phyloP scores from a whole-genome alignment of 768 basidiomycete species.

The Kondoa malvinella region DNA sequence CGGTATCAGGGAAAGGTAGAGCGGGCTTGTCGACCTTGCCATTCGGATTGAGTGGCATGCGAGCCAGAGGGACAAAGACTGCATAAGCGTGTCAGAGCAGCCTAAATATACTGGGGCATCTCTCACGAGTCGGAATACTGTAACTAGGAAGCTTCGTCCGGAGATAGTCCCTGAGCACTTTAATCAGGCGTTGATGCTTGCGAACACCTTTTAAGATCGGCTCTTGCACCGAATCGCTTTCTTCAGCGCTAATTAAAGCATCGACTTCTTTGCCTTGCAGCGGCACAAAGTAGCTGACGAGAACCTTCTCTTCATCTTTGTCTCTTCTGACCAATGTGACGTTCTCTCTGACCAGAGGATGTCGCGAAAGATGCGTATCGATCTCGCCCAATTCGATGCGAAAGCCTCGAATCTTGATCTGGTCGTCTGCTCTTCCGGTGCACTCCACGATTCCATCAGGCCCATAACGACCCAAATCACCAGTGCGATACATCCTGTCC shows the following conservation, averaged over 20 bases:
- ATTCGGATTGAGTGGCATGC: conserved; percentile 97
- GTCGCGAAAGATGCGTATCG: conserved; percentile 84
- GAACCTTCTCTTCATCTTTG: conserved; percentile 97
- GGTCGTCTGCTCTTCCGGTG: conserved; percentile 90
- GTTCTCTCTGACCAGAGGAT: conserved; percentile 87
- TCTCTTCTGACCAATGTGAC: conserved; percentile 90
- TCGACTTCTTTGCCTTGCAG: conserved; percentile 50
- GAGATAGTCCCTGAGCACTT: conserved; percentile 80
- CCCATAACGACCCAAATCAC: conserved; percentile 85
- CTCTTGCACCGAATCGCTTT: conserved; percentile 41
- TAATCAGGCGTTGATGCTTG: conserved; percentile 72
- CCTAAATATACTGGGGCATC: not conserved
- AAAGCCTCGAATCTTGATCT: conserved; percentile 98
- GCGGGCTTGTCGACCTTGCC: conserved; percentile 98
- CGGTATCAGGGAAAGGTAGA: conserved; percentile 95
- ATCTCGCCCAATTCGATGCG: conserved; percentile 96
- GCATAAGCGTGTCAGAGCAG: conserved; percentile 11
- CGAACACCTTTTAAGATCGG: conserved; percentile 58
- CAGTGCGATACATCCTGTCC: conserved; percentile 93
- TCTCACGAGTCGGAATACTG: conserved; percentile 73
- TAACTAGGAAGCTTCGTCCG: conserved; percentile 94
- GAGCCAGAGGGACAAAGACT: conserved; percentile 86
- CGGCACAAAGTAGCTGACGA: conserved; percentile 94
- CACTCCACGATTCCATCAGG: conserved; percentile 90
- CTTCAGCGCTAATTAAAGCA: conserved; percentile 41